phyloP scores from a whole-genome alignment of 352 stramenopile genomes.

The Globisporangium takayamanum region DNA sequence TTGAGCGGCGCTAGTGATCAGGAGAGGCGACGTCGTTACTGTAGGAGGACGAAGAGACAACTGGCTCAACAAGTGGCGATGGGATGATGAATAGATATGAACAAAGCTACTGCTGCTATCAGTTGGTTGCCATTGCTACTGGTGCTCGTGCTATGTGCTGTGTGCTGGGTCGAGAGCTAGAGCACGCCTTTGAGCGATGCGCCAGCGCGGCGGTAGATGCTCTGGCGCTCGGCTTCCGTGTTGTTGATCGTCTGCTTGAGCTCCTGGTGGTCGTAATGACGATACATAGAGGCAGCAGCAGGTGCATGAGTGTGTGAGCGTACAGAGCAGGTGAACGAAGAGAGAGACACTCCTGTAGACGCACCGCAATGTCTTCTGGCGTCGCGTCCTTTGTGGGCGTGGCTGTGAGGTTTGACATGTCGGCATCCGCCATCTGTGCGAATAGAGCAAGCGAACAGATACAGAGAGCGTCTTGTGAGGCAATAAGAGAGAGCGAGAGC shows the following conservation, averaged over 20 bases:
- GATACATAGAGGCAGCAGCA: neutral
- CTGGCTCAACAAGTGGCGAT: neutral
- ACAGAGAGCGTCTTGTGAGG: neutral
- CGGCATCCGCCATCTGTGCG: constrained; percentile 69
- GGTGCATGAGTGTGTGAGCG: neutral
- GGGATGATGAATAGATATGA: neutral
- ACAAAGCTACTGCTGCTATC: neutral
- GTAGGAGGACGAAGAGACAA: constrained; percentile 2
- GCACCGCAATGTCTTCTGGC: constrained; percentile 63
- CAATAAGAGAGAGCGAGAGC: neutral
- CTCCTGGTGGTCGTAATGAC: constrained; percentile 24
- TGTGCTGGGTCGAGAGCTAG: constrained; percentile 20
- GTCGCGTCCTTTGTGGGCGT: constrained; percentile 72
- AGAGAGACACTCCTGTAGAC: neutral
- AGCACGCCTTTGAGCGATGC: constrained; percentile 75
- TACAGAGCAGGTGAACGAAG: neutral
- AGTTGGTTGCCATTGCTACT: neutral
- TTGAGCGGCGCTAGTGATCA: constrained; percentile 25
- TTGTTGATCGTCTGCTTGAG: constrained; percentile 70
- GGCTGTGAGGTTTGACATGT: constrained; percentile 85
- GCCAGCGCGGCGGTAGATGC: constrained; percentile 65
- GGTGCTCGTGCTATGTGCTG: neutral
- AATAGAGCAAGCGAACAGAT: neutral
- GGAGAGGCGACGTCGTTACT: neutral
- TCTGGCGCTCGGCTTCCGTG: constrained; percentile 76